These are phyloP conservation scores for Dicorynia guianensis DNA, from an alignment of 306 rosid genomes.

Conservation along the genomic window DNA sequence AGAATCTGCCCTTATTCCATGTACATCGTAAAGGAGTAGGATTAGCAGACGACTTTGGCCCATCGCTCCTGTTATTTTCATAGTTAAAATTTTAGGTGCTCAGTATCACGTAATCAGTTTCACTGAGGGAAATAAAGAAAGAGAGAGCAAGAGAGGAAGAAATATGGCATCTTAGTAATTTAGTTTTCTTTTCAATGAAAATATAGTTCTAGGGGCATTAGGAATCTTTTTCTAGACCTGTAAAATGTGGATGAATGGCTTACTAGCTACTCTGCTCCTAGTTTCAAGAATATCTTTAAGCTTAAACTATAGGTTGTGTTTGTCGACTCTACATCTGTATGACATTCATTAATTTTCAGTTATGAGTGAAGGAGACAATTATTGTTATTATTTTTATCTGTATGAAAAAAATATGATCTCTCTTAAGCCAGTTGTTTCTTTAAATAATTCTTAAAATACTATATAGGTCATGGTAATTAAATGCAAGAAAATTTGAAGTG, in stretches of 20 bases:
- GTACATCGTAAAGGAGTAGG: constrained; percentile 29
- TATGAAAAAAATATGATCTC: not conserved
- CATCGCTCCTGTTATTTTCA: constrained; percentile 28
- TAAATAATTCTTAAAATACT: not conserved
- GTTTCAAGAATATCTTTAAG: constrained; percentile 24
- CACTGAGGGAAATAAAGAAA: not conserved
- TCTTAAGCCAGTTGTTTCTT: not conserved
- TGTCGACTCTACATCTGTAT: constrained; percentile 22
- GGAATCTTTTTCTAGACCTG: constrained; percentile 7
- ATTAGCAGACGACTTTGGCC: constrained; percentile 35
- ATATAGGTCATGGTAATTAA: not conserved
- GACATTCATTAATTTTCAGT: not conserved
- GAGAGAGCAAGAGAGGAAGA: constrained; percentile 11
- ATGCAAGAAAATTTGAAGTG: constrained; percentile 10
- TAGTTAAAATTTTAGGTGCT: constrained; percentile 11
- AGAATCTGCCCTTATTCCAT: not conserved
- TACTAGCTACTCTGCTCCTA: constrained; percentile 20
- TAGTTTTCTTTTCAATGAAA: constrained; percentile 23
- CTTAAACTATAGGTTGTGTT: not conserved
- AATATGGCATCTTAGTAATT: constrained; percentile 13
- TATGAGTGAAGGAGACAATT: not conserved
- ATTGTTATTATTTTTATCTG: constrained; percentile 15
- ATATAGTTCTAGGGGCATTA: constrained; percentile 6
- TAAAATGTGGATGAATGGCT: constrained; percentile 10
- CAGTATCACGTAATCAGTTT: constrained; percentile 18